Conservation (phyloP, 805 yeast species). For the Nadsonia fulvescens region DNA sequence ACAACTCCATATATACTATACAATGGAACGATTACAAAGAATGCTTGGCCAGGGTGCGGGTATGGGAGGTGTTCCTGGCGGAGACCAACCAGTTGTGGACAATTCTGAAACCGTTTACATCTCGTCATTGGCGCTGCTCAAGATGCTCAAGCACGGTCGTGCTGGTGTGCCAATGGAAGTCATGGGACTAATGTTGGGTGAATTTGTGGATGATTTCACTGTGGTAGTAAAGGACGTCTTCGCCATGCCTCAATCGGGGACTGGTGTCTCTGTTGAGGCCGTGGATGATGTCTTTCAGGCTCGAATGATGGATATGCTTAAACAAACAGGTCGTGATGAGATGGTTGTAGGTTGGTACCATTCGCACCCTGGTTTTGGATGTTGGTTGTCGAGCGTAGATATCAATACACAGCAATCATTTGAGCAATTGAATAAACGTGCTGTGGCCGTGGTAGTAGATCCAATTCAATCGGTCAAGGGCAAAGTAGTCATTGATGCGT, state of each 20-base stretch:
- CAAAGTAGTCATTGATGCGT: slow-evolving; percentile 96
- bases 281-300: slow-evolving; percentile 98
- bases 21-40: slow-evolving; percentile 15
- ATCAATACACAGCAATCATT: slow-evolving; percentile 95
- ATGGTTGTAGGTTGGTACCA: slow-evolving; percentile 99
- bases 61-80: slow-evolving; percentile 13
- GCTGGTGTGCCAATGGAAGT: slow-evolving; percentile 60
- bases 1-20: slow-evolving; percentile 5
- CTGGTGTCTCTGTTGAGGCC: slow-evolving; percentile 97
- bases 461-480: slow-evolving; percentile 98
- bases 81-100: slow-evolving; percentile 65
- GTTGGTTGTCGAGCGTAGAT: slow-evolving; percentile 97
- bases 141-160: slow-evolving; percentile 95
- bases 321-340: slow-evolving; percentile 97
- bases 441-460: slow-evolving; percentile 96
- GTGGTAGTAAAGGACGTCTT: slow-evolving; percentile 95
- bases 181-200: slow-evolving; percentile 98
- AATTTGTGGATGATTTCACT: slow-evolving; percentile 91
- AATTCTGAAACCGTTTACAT: slow-evolving; percentile 93
- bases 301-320: slow-evolving; percentile 98
- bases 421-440: slow-evolving; percentile 86
- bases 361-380: slow-evolving; percentile 99
- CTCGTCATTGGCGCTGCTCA: slow-evolving; percentile 82
- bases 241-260: slow-evolving; percentile 95
- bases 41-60: slow-evolving; percentile 16